These are phyloP conservation scores for Geosmithia putterillii DNA, from an alignment of 2,329 filamentous ascomycete genomes.

Conservation along the genomic window DNA sequence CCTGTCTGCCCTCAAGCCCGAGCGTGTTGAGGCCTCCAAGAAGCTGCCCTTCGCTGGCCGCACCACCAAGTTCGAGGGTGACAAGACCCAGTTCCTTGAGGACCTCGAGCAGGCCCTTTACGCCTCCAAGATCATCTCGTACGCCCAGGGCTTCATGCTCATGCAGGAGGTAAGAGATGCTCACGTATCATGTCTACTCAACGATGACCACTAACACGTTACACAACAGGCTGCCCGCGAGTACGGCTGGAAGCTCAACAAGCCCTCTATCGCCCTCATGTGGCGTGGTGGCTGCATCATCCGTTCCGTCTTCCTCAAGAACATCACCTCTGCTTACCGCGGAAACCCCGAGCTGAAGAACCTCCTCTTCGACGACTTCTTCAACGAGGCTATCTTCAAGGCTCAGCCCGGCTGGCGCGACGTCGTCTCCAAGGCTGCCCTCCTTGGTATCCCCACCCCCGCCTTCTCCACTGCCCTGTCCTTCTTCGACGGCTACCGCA, in stretches of 20 bases:
- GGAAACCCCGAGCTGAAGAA: conserved; percentile 91
- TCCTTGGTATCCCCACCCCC: conserved; percentile 91
- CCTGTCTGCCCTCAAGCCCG: conserved; percentile 84
- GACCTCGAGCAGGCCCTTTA: conserved; percentile 98
- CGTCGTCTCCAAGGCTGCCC: conserved; percentile 79
- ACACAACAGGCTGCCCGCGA: conserved; percentile 70
- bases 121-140: conserved; percentile 99
- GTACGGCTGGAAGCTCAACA: conserved; percentile 98
- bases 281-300: conserved; percentile 99
- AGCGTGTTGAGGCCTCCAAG: conserved; percentile 72
- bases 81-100: conserved; percentile 87
- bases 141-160: conserved; percentile 99
- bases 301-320: conserved; percentile 98
- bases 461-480: conserved; percentile 94
- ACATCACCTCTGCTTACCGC: conserved; percentile 96
- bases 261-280: conserved; percentile 99
- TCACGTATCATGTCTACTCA: not conserved
- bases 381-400: conserved; percentile 97
- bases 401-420: conserved; percentile 89
- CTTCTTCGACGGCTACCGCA: conserved; percentile 98
- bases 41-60: conserved; percentile 67
- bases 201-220: conserved; percentile 2
- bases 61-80: conserved; percentile 67
- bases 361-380: conserved; percentile 97
- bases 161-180: conserved; percentile 74